Base-by-base conservation (phyloP, 2,329 filamentous ascomycete genomes). In the Truncatella angustata region DNA sequence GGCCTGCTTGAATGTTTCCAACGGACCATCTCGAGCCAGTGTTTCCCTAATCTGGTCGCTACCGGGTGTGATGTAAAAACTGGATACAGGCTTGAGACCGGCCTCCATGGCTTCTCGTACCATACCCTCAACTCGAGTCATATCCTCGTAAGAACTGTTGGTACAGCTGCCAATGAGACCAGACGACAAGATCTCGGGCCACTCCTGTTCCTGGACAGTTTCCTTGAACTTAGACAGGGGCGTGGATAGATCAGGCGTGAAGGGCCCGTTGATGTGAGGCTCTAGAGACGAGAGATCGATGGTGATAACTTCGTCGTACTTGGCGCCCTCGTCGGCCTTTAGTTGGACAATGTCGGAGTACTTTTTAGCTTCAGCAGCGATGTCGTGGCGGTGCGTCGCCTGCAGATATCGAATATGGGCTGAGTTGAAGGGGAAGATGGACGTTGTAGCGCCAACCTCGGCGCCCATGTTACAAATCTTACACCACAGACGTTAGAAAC, bases 71-170 rank as follows among this genome's bases (percentile, higher is more conserved):
- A 99, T 89, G 73, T 96, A 97, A 74, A 99, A 97, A 66, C 92
- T 88, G 2, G 90, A 85, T 63, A 87, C 90, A 35, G 94, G 91
- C 74, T 91, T 90, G 54, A 99, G 78, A 14, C 94, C 94, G n/a
- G 91, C 94, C 54, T 86, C 85, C 49, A 86, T 81, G 9, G 94
- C 94, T 70, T 97, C 92, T 71, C 93, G 92, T 53, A 97, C 90
- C 52, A 99, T 83, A 66, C 91, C 85, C 73, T 97, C 93, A 12
- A 92, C 90, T 56, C 93, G 87, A 32, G 92, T 95, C 94, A 99
- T 99, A 69, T 99, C 94, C 73, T 97, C 88, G 70, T 97, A 99
- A 2, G 94, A 97, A 70, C 90, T 96, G 80, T 99, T 99, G 47
- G 94, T 99, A 79, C 94, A 99, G 75, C 91, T 96, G 55, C 94